Evolutionary conservation across 176 grass and related monocot species (phyloP).

Genomic region (Poa annua): DNA sequence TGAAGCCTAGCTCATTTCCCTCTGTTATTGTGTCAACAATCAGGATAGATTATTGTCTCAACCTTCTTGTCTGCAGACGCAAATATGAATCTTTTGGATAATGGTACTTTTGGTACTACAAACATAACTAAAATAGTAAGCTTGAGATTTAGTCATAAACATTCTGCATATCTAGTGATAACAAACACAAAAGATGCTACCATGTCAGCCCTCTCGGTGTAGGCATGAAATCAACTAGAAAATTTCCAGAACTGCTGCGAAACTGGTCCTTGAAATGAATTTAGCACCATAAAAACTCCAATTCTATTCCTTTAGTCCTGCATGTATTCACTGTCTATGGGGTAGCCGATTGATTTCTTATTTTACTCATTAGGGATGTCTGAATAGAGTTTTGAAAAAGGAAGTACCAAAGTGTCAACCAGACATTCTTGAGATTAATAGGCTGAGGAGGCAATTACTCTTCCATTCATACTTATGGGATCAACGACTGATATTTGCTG

Average conservation of each 20-base stretch:
- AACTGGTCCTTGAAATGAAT: conserved; percentile 18
- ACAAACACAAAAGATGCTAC: conserved; percentile 3
- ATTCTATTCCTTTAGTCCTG: conserved; percentile 13
- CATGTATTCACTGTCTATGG: conserved; percentile 14
- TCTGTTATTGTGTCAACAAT: not conserved
- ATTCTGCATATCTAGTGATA: conserved; percentile 21
- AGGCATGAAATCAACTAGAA: conserved; percentile 22
- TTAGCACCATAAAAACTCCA: not conserved
- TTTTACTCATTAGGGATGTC: conserved; percentile 59
- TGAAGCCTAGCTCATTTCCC: not conserved
- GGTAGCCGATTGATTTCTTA: conserved; percentile 33
- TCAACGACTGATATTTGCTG: conserved; percentile 66
- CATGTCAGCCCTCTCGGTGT: not conserved
- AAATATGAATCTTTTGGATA: conserved; percentile 7
- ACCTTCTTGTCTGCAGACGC: not conserved
- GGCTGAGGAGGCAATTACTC: conserved; percentile 83
- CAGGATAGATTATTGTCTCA: not conserved
- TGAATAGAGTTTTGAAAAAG: conserved; percentile 81
- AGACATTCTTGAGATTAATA: conserved; percentile 96
- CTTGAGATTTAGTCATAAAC: conserved; percentile 15
- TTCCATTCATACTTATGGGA: conserved; percentile 91
- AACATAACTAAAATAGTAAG: conserved; percentile 15
- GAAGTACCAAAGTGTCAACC: conserved; percentile 63
- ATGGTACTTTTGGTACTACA: conserved; percentile 17
- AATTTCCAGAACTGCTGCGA: not conserved